phyloP scores from a whole-genome alignment of 202 grass and related monocot genomes.

The Schoenoplectus tabernaemontani region DNA sequence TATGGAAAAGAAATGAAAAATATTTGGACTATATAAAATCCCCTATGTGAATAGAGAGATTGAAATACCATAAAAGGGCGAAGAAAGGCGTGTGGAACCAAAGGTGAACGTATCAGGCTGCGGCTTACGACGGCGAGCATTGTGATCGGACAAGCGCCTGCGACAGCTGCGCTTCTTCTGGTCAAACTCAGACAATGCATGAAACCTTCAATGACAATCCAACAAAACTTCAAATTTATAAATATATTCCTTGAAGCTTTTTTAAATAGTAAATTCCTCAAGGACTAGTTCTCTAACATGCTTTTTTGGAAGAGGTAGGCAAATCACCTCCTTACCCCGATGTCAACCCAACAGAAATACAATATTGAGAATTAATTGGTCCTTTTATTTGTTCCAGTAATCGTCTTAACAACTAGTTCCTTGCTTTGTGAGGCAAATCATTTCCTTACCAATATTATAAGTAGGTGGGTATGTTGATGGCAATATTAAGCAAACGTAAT shows the following conservation, averaged over 20 bases:
- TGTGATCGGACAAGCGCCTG: conserved; percentile 82
- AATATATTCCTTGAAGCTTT: no score
- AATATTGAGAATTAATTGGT: no score
- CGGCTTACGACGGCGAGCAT: conserved; percentile 76
- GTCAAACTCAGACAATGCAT: conserved; percentile 80
- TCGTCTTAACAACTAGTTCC: not conserved
- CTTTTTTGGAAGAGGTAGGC: not conserved
- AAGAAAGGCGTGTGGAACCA: conserved; percentile 43
- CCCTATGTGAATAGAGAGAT: no score
- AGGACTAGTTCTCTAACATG: not conserved
- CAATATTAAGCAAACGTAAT: not conserved
- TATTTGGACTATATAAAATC: no score
- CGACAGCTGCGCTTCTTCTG: conserved; percentile 96
- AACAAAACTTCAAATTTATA: not conserved
- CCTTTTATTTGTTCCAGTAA: no score
- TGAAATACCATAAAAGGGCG: conserved; percentile 57
- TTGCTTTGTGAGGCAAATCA: not conserved
- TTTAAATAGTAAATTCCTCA: not conserved
- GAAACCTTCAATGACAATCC: conserved; percentile 46
- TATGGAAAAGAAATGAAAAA: no score
- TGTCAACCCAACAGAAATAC: no score
- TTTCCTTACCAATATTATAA: not conserved
- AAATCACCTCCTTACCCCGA: not conserved
- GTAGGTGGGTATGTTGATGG: not conserved
- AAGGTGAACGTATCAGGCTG: conserved; percentile 59